Evolutionary conservation across 2,329 filamentous ascomycete species (phyloP).

Genomic region (Nemania serpens): DNA sequence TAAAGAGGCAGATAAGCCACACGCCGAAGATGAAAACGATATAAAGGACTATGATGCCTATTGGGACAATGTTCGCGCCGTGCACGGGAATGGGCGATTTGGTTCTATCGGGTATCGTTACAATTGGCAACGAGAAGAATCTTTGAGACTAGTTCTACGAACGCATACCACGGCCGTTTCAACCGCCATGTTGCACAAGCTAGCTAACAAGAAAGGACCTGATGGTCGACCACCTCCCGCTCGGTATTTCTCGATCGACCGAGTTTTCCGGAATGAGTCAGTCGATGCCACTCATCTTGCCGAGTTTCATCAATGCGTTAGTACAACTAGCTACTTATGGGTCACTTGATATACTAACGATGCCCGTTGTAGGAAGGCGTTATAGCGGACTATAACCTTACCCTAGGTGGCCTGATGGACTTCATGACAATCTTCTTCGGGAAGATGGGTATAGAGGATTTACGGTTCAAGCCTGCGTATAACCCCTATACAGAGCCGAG

Average conservation of each 20-base stretch:
- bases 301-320: conserved; percentile 89
- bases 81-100: conserved; percentile 83
- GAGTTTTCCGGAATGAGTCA: conserved; percentile 94
- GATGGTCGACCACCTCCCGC: conserved; percentile 68
- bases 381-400: conserved; percentile 93
- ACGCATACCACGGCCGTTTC: conserved; percentile 20
- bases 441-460: conserved; percentile 85
- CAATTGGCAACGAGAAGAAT: conserved; percentile 66
- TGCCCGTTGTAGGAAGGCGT: conserved; percentile 71
- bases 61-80: conserved; percentile 83
- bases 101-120: conserved; percentile 97
- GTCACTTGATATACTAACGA: neutral
- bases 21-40: conserved; percentile 37
- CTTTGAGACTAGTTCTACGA: conserved; percentile 56
- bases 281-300: conserved; percentile 82
- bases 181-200: conserved; percentile 52
- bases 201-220: conserved; percentile 56
- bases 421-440: conserved; percentile 94
- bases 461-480: conserved; percentile 92
- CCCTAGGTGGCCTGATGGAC: conserved; percentile 86
- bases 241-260: conserved; percentile 98
- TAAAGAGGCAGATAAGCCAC: conserved; percentile 70
- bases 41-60: conserved; percentile 66
- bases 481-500: conserved; percentile 90
- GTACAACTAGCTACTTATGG: neutral